phyloP scores from a whole-genome alignment of 441 rosid species.

The Syzygium syzygioides region DNA sequence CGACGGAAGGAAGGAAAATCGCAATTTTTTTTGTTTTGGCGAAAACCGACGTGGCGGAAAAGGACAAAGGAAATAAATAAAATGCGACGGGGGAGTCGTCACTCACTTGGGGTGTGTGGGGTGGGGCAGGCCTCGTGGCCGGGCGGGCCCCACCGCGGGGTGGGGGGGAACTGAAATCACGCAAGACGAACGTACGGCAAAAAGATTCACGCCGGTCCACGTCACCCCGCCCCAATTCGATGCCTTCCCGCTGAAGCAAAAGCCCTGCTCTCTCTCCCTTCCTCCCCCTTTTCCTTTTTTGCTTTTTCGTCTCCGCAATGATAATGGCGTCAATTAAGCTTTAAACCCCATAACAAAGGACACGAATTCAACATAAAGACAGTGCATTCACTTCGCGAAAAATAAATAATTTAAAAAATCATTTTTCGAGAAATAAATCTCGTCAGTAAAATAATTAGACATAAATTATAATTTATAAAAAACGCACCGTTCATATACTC shows the following conservation, averaged over 20 bases:
- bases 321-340: not conserved
- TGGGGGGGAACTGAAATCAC: not conserved
- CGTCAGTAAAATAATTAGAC: no score
- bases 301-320: not conserved
- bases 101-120: not conserved
- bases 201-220: not conserved
- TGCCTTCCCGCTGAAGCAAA: not conserved
- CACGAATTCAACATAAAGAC: not conserved
- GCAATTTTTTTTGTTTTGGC: not conserved
- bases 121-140: not conserved
- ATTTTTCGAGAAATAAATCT: no score
- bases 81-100: not conserved
- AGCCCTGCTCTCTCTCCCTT: not conserved
- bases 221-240: not conserved
- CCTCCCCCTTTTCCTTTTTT: accelerated
- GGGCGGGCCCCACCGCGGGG: not conserved
- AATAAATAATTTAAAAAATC: no score
- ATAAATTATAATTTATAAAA: no score
- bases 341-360: not conserved
- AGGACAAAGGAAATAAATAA: not conserved
- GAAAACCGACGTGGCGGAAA: not conserved
- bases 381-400: no score
- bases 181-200: not conserved
- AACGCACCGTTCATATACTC: no score
- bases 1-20: not conserved